phyloP scores from a whole-genome alignment of 202 grass and related monocot species.

The Zoysia matrella region DNA sequence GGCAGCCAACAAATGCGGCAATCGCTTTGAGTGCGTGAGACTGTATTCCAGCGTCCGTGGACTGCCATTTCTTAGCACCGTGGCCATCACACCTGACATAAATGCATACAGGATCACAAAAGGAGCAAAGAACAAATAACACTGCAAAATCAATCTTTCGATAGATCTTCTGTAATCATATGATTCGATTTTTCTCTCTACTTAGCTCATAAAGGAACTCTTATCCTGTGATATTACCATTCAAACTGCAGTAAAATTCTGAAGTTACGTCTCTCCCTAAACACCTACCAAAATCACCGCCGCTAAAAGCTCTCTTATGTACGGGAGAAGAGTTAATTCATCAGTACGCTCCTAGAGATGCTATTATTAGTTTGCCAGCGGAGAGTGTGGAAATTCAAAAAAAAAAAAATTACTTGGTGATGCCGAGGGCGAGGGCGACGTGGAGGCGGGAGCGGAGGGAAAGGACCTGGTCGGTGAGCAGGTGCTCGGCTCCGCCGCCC shows the following conservation, averaged over 20 bases:
- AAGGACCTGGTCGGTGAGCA: conserved; percentile 63
- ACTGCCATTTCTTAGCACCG: conserved; percentile 70
- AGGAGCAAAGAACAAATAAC: background rate
- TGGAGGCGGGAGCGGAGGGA: conserved; percentile 69
- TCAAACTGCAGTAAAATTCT: background rate
- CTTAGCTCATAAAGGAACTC: too few species aligned
- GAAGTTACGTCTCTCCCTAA: background rate
- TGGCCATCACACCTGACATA: conserved; percentile 60
- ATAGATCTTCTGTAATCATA: too few species aligned
- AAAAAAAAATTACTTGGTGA: conserved; percentile 53
- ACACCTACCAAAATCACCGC: background rate
- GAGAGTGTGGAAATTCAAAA: background rate
- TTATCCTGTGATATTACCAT: background rate
- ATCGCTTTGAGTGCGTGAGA: conserved; percentile 73
- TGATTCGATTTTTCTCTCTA: background rate
- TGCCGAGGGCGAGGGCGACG: conserved; percentile 73
- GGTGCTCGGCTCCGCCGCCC: conserved; percentile 32
- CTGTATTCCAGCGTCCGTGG: conserved; percentile 73
- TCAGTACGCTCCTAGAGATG: background rate
- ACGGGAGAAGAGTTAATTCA: background rate
- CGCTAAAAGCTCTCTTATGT: too few species aligned
- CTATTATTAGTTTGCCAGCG: background rate
- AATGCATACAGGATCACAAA: conserved; percentile 2
- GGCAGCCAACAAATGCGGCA: conserved; percentile 55
- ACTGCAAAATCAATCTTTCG: background rate